Conservation (phyloP, 2,329 filamentous ascomycete species). For the Tetracladium maxilliforme region DNA sequence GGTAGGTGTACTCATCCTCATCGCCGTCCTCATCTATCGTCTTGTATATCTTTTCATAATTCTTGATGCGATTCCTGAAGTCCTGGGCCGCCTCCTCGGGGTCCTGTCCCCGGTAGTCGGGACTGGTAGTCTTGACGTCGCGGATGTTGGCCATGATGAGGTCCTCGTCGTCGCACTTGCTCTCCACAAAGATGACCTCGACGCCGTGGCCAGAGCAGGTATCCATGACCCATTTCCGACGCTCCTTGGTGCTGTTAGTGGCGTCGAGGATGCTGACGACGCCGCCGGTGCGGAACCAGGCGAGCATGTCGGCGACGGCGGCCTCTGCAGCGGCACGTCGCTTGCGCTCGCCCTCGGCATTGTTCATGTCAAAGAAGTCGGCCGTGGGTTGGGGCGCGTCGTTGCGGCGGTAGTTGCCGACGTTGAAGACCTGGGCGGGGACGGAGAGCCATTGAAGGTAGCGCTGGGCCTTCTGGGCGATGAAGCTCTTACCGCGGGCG, state of each 20-base stretch:
- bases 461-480: slow-evolving; percentile 89
- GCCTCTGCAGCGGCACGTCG: slow-evolving; percentile 81
- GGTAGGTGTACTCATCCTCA: slow-evolving; percentile 78
- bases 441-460: slow-evolving; percentile 97
- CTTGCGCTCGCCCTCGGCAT: slow-evolving; percentile 79
- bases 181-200: slow-evolving; percentile 91
- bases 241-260: slow-evolving; percentile 85
- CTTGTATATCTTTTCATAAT: slow-evolving; percentile 95
- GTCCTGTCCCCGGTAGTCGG: slow-evolving; percentile 88
- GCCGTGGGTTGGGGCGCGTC: slow-evolving; percentile 82
- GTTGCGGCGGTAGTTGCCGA: slow-evolving; percentile 85
- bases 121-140: slow-evolving; percentile 92
- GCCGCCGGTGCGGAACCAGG: slow-evolving; percentile 72
- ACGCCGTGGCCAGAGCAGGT: slow-evolving; percentile 61
- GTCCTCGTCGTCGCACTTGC: slow-evolving; percentile 89
- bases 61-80: slow-evolving; percentile 86
- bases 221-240: slow-evolving; percentile 83
- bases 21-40: slow-evolving; percentile 78
- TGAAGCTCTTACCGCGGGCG: slow-evolving; percentile 90
- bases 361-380: slow-evolving; percentile 88
- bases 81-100: slow-evolving; percentile 82
- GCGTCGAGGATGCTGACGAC: slow-evolving; percentile 90
- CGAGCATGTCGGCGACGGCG: slow-evolving; percentile 83
- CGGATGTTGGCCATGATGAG: slow-evolving; percentile 97
- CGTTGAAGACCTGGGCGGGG: slow-evolving; percentile 88